Evolutionary conservation across 495 filamentous ascomycete species (phyloP).

Genomic region (Penicillium turbatum): DNA sequence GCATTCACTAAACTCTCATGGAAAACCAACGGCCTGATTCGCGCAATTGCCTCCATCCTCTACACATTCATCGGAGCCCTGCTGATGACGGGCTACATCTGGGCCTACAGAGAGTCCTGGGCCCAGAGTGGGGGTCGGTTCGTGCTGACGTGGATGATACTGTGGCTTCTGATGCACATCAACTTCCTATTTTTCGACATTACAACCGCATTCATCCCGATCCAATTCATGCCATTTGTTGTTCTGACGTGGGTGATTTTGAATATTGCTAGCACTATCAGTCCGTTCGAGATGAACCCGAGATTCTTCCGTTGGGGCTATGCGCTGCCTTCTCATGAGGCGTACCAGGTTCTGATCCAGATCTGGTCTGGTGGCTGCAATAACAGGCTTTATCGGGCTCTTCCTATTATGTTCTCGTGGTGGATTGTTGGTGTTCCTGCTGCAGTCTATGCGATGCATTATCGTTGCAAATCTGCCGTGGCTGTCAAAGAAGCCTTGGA

Average conservation of each 20-base stretch:
- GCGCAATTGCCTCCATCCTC: constrained; percentile 28
- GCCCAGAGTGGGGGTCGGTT: constrained; percentile 37
- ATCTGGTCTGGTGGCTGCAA: constrained; percentile 48
- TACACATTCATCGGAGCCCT: constrained; percentile 42
- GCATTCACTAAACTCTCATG: constrained; percentile 33
- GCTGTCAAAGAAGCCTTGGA: not conserved
- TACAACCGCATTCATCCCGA: constrained; percentile 34
- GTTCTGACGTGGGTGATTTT: constrained; percentile 44
- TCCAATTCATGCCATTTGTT: constrained; percentile 36
- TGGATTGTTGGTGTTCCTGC: constrained; percentile 8
- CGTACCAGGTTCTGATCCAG: constrained; percentile 40
- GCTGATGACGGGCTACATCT: constrained; percentile 39
- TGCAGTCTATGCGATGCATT: not conserved
- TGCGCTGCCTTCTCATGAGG: constrained; percentile 41
- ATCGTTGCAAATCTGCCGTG: not conserved
- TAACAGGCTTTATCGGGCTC: constrained; percentile 30
- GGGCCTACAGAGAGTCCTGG: constrained; percentile 45
- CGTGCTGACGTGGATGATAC: constrained; percentile 36
- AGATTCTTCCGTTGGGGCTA: constrained; percentile 45
- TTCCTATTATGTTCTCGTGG: constrained; percentile 40
- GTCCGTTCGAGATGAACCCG: constrained; percentile 39
- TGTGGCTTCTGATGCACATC: constrained; percentile 47
- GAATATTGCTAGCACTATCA: constrained; percentile 40
- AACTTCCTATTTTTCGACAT: constrained; percentile 45
- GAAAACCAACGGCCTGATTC: constrained; percentile 35